Percentiles rank a stretch among this genome's conserved stretches.
Evolutionary conservation across 2,329 filamentous ascomycete genomes (phyloP).

Genomic region (Tolypocladium amazonense): DNA sequence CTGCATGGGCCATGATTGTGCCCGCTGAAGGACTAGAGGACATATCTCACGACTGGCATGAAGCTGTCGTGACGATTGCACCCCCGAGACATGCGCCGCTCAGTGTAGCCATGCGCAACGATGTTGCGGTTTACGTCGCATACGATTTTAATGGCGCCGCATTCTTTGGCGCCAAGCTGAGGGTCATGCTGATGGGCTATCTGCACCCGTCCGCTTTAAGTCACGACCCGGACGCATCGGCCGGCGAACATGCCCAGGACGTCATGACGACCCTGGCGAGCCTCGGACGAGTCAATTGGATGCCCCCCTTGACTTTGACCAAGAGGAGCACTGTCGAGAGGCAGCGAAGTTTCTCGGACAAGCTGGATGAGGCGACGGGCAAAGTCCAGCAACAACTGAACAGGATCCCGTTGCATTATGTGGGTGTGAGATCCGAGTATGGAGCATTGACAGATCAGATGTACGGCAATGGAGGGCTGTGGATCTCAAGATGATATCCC

Average conservation of each 20-base stretch:
- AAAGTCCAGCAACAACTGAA: conserved; percentile 45
- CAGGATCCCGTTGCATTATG: conserved; percentile 45
- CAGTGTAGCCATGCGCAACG: conserved; percentile 35
- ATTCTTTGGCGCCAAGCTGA: conserved; percentile 34
- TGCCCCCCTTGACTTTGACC: conserved; percentile 24
- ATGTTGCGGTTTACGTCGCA: conserved; percentile 43
- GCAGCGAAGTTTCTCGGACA: conserved; percentile 30
- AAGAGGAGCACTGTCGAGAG: conserved; percentile 27
- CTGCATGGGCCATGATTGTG: conserved; percentile 46
- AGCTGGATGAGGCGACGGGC: conserved; percentile 35
- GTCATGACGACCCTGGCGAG: conserved; percentile 33
- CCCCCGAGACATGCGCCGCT: conserved; percentile 35
- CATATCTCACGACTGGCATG: conserved; percentile 40
- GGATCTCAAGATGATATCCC: conserved; percentile 22
- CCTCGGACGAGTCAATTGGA: conserved; percentile 35
- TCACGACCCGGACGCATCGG: conserved; percentile 9
- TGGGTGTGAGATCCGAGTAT: conserved; percentile 44
- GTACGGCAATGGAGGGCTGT: conserved; percentile 38
- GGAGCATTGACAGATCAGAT: conserved; percentile 36
- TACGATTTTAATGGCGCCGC: conserved; percentile 33
- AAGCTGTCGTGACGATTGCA: conserved; percentile 46
- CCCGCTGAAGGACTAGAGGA: conserved; percentile 19
- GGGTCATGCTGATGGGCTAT: conserved; percentile 50
- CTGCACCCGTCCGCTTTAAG: conserved; percentile 27
- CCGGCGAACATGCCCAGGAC: conserved; percentile 26